Evolutionary conservation across 2,329 filamentous ascomycete genomes (phyloP).

Genomic region (Biscogniauxia sp.): DNA sequence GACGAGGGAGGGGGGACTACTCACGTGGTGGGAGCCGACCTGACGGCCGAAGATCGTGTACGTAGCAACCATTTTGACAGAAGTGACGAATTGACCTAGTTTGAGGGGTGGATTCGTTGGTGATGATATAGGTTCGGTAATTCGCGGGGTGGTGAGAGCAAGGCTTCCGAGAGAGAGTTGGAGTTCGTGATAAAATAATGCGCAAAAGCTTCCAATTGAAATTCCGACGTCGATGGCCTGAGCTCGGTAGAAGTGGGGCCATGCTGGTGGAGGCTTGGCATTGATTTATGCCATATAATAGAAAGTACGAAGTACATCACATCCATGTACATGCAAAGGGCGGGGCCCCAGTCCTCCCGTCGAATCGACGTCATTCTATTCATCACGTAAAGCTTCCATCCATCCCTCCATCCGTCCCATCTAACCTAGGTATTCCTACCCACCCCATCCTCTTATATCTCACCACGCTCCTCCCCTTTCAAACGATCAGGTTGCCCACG

Average conservation of each 20-base stretch:
- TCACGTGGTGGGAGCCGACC: constrained; percentile 60
- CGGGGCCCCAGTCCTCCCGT: neutral
- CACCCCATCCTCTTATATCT: neutral
- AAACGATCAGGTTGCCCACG: neutral
- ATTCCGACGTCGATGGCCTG: constrained; percentile 16
- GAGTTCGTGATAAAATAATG: constrained; percentile 29
- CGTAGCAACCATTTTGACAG: constrained; percentile 45
- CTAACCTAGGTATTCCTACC: too few species aligned
- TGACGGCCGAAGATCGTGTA: constrained; percentile 59
- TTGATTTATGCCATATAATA: neutral
- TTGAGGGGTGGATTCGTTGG: constrained; percentile 1
- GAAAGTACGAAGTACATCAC: too few species aligned
- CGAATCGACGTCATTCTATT: neutral
- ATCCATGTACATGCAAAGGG: neutral
- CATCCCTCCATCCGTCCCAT: neutral
- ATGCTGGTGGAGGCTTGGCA: neutral
- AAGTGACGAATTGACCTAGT: constrained; percentile 25
- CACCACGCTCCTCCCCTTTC: neutral
- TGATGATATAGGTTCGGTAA: constrained; percentile 11
- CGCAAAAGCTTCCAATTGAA: constrained; percentile 30
- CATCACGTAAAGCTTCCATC: neutral
- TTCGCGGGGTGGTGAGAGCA: constrained; percentile 15
- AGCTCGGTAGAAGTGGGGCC: constrained; percentile 8
- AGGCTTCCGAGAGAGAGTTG: constrained; percentile 14
- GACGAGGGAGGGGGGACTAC: constrained; percentile 30